Evolutionary conservation across 305 asterid genomes (phyloP).

Genomic region (Rubia tinctorum): DNA sequence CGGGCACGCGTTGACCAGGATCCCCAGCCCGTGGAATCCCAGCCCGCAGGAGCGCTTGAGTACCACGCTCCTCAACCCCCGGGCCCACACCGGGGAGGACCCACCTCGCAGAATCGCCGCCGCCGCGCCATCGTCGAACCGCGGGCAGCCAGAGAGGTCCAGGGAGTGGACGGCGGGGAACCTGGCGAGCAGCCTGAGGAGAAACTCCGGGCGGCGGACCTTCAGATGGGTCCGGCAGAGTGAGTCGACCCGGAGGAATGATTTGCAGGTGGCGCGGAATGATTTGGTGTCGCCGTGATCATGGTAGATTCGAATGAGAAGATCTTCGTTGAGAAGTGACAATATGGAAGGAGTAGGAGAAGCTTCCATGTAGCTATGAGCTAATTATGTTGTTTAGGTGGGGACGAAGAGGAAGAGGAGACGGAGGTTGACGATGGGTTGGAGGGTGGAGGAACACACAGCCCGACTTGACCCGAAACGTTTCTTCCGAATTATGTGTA

Average conservation of each 20-base stretch:
- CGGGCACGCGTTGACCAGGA: constrained; percentile 33
- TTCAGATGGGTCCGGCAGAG: constrained; percentile 54
- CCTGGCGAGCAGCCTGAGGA: constrained; percentile 41
- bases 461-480: constrained; percentile 20
- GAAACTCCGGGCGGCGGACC: constrained; percentile 59
- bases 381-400: constrained; percentile 17
- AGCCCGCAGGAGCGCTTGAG: constrained; percentile 56
- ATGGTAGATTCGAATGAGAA: constrained; percentile 25
- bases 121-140: constrained; percentile 39
- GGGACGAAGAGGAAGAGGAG: constrained; percentile 41
- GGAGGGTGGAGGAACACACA: constrained; percentile 28
- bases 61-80: constrained; percentile 34
- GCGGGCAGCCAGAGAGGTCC: constrained; percentile 69
- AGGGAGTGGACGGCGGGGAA: constrained; percentile 41
- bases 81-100: constrained; percentile 18
- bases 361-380: constrained; percentile 9
- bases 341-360: neutral
- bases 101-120: constrained; percentile 17
- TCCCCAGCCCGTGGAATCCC: constrained; percentile 33
- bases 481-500: constrained; percentile 10
- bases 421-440: constrained; percentile 30
- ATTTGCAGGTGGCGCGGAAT: constrained; percentile 52
- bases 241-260: constrained; percentile 49
- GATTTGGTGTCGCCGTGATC: constrained; percentile 47
- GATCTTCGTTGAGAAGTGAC: constrained; percentile 24